Evolutionary conservation across 148 eudicot species (phyloP).

Genomic region (Amaranthus hypochondriacus): DNA sequence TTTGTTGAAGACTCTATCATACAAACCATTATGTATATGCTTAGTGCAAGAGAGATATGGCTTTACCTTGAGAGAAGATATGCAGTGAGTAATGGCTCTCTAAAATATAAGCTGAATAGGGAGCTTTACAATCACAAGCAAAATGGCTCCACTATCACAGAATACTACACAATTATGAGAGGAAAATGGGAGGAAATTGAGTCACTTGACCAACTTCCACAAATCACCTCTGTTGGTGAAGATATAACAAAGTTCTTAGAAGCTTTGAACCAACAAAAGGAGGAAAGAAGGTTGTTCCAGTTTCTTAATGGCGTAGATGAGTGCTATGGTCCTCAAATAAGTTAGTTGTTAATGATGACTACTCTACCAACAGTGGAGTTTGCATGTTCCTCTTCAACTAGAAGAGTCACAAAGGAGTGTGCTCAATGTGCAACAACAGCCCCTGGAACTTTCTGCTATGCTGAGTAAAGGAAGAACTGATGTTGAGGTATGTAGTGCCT

Average conservation of each 20-base stretch:
- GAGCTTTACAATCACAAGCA: neutral
- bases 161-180: neutral
- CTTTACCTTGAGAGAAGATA: neutral
- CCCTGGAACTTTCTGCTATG: neutral
- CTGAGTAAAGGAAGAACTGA: neutral
- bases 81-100: neutral
- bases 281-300: neutral
- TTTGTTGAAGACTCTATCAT: neutral
- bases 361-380: no score
- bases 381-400: neutral
- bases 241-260: neutral
- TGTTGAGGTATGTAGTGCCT: neutral
- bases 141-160: neutral
- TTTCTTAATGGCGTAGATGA: no score
- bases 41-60: neutral
- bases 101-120: neutral
- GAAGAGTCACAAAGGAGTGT: neutral
- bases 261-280: neutral
- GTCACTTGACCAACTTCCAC: neutral
- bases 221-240: neutral
- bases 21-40: neutral
- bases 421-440: no score
- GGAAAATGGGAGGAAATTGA: neutral
- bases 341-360: no score
- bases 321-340: no score